Percentiles rank a stretch among this genome's conserved stretches.
Conservation (phyloP, 2,329 filamentous ascomycete species). For the Clonostachys solani region DNA sequence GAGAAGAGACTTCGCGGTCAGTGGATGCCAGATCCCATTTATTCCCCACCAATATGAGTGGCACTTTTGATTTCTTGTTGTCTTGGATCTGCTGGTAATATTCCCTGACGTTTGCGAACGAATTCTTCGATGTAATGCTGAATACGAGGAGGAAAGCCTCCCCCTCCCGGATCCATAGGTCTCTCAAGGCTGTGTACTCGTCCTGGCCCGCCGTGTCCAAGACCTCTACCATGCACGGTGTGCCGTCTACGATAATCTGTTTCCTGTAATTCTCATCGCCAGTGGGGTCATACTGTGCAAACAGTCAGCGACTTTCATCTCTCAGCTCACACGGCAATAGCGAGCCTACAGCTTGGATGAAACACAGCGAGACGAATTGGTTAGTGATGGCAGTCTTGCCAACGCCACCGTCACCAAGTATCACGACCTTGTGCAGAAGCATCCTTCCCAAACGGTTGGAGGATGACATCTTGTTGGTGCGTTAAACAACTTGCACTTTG, state of each 20-base stretch:
- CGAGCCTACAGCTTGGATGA: slow-evolving; percentile 78
- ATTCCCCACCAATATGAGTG: slow-evolving; percentile 97
- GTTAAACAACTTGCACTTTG: too few species aligned
- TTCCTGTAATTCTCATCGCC: slow-evolving; percentile 86
- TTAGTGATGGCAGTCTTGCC: slow-evolving; percentile 93
- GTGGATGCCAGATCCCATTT: slow-evolving; percentile 88
- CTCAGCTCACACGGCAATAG: not conserved
- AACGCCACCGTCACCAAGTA: slow-evolving; percentile 88
- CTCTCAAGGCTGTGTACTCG: slow-evolving; percentile 91
- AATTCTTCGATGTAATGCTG: slow-evolving; percentile 94
- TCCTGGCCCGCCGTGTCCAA: slow-evolving; percentile 96
- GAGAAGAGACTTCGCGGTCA: slow-evolving; percentile 91
- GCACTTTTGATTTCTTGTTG: slow-evolving; percentile 85
- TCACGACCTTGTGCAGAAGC: slow-evolving; percentile 94
- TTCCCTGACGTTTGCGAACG: slow-evolving; percentile 87
- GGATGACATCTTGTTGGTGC: too few species aligned
- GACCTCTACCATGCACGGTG: slow-evolving; percentile 95
- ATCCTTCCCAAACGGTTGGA: slow-evolving; percentile 34
- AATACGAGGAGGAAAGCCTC: slow-evolving; percentile 97
- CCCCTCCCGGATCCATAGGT: slow-evolving; percentile 97
- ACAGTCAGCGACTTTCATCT: not conserved
- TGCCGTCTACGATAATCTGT: slow-evolving; percentile 86
- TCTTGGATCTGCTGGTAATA: slow-evolving; percentile 97
- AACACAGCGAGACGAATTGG: slow-evolving; percentile 95
- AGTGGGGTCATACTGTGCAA: slow-evolving; percentile 70